Base-by-base conservation (phyloP, 2,329 filamentous ascomycete species). In the Colletotrichum navitas region DNA sequence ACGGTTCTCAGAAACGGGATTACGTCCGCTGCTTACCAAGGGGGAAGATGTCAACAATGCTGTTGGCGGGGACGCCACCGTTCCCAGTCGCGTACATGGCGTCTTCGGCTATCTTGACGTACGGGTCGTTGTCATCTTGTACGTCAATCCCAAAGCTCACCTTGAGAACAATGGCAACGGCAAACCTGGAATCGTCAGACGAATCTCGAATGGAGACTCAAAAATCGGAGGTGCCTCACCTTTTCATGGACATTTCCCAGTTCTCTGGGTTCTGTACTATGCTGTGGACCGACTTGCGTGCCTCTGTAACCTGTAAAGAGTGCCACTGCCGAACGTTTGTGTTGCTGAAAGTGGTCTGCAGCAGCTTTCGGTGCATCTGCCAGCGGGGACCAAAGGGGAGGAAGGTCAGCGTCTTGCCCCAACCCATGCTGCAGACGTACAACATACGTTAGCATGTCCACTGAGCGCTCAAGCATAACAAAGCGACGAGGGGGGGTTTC, bases 1-100 rank as follows among this genome's bases (percentile, higher is more conserved):
- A 51, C 29, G 14, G 29, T 47, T 29, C 18, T 56, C 39, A n/a
- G 76, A 76, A 76, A 70, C 14, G 12, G 54, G 32, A 49, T 32
- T 58, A 18, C 52, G 49, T 62, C 51, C 62, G 34, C 21, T 29
- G 59, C 75, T 66, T 75, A 80, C 78, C 77, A 18, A 81, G 77
- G 0, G 86, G 86, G 63, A 87, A 85, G 72, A 85, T 81, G 74
- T 87, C 86, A 18, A 87, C 83, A 2, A 85, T 77, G 2, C 82
- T 84, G 55, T 78, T 78, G 24, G 78, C 79, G 18, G 79, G 77
- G 41, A 77, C 75, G 26, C 76, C 77, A 21, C 77, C 77, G 32
- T 78, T 82, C 74, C 70, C 80, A 78, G 76, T 78, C 24, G 68
- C 73, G 24, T 74, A 64, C 52, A 76, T 77, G 56, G 74, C 76